Evolutionary conservation across 805 yeast genomes (phyloP).

Genomic region (Candida silvicultrix): DNA sequence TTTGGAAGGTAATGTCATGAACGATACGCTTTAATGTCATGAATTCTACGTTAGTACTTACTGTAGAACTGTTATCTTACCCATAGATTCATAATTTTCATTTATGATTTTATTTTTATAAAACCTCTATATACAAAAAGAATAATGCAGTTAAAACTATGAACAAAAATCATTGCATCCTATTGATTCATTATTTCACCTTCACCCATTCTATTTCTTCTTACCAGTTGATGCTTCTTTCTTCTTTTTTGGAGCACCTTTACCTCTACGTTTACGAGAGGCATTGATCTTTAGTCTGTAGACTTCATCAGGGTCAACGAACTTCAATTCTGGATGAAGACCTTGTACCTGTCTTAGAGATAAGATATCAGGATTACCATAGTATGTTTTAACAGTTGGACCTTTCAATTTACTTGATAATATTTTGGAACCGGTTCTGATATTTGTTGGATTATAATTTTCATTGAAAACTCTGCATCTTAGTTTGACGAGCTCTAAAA

Average conservation of each 20-base stretch:
- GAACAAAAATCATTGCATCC: too few relatives aligned
- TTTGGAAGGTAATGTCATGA: conserved; percentile 15
- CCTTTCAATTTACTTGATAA: conserved; percentile 67
- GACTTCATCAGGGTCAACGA: conserved; percentile 63
- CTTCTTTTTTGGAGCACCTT: conserved; percentile 81
- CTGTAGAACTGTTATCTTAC: too few relatives aligned
- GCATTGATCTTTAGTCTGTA: conserved; percentile 44
- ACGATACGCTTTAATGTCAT: background rate
- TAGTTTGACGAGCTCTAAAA: conserved; percentile 50
- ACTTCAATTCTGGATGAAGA: conserved; percentile 41
- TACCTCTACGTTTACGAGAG: conserved; percentile 73
- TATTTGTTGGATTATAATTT: conserved; percentile 57
- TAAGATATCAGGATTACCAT: conserved; percentile 68
- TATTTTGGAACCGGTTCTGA: conserved; percentile 69
- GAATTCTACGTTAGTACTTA: too few relatives aligned
- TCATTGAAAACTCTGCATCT: conserved; percentile 65
- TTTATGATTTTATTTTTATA: background rate
- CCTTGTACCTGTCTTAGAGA: conserved; percentile 53
- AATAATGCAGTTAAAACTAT: too few relatives aligned
- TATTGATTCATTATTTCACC: background rate
- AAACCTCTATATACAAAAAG: conserved; percentile 14
- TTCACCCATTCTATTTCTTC: conserved; percentile 21
- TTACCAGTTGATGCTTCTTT: conserved; percentile 41
- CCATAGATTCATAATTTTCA: background rate
- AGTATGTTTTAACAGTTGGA: conserved; percentile 60